These are phyloP conservation scores for Auricularia auricula-judae DNA, from an alignment of 768 basidiomycete species.

Conservation along the genomic window DNA sequence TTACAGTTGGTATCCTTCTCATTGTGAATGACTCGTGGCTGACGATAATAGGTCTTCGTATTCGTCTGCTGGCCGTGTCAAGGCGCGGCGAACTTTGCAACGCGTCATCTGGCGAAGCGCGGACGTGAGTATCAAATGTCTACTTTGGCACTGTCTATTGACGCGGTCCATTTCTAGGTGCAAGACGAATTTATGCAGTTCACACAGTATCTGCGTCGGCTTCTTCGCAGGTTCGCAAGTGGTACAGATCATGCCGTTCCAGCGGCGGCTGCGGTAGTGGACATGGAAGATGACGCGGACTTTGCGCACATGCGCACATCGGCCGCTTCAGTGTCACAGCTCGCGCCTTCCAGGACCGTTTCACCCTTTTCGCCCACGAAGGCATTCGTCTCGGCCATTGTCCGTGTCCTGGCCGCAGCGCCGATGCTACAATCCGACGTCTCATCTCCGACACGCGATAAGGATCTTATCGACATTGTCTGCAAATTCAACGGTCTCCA, in stretches of 20 bases:
- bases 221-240: conserved; percentile 31
- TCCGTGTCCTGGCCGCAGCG: conserved; percentile 43
- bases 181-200: conserved; percentile 33
- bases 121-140: conserved; percentile 38
- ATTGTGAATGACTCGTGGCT: not conserved
- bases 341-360: not conserved
- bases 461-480: conserved; percentile 44
- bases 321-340: not conserved
- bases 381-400: not conserved
- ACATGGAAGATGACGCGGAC: not conserved
- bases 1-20: conserved; percentile 13
- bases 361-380: not conserved
- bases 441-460: conserved; percentile 50
- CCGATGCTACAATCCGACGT: conserved; percentile 51
- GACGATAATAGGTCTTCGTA: too few species aligned
- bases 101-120: conserved; percentile 52
- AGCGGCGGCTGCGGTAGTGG: not conserved
- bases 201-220: conserved; percentile 24
- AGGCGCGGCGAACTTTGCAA: conserved; percentile 34
- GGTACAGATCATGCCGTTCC: conserved; percentile 3
- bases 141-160: too few species aligned
- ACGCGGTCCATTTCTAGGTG: conserved; percentile 27
- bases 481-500: conserved; percentile 37
- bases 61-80: not conserved
- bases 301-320: not conserved